Conservation (phyloP, 108 stramenopile genomes). For the Cyclotella baltica region DNA sequence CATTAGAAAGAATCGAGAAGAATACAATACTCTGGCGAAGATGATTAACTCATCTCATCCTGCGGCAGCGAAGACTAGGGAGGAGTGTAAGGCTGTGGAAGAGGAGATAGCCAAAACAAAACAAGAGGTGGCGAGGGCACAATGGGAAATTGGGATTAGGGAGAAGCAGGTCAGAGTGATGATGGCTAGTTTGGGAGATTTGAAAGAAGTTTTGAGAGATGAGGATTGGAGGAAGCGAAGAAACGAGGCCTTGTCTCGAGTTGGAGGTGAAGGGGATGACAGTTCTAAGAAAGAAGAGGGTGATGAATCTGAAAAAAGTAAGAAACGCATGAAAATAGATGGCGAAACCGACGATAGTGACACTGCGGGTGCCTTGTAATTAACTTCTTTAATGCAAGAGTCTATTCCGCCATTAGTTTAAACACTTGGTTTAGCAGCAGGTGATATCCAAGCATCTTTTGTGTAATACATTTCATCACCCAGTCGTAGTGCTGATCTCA, state of each 20-base stretch:
- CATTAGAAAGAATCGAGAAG: constrained; percentile 18
- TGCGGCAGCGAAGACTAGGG: constrained; percentile 19
- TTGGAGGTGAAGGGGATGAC: not conserved
- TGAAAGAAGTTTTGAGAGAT: constrained; percentile 37
- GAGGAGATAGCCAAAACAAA: constrained; percentile 27
- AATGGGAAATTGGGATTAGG: constrained; percentile 31
- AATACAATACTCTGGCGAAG: constrained; percentile 48
- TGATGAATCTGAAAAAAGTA: not conserved
- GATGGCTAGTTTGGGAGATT: constrained; percentile 50
- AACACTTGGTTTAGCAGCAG: not conserved
- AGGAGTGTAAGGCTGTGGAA: constrained; percentile 29
- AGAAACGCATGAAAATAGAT: not conserved
- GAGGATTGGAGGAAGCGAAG: constrained; percentile 31
- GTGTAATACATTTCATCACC: constrained; percentile 29
- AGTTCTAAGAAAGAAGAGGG: not conserved
- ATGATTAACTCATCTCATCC: constrained; percentile 31
- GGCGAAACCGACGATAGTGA: not conserved
- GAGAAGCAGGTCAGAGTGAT: constrained; percentile 36
- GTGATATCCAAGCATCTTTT: constrained; percentile 31
- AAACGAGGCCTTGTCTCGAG: not conserved
- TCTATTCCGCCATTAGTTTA: not conserved
- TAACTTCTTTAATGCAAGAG: not conserved
- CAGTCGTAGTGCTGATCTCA: constrained; percentile 31
- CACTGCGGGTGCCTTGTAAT: not conserved
- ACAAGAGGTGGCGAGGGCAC: constrained; percentile 27